A percentile compares a stretch with the other conserved stretches of the same genome.
Conservation (phyloP, 2,329 filamentous ascomycete genomes). For the Fusarium humuli region DNA sequence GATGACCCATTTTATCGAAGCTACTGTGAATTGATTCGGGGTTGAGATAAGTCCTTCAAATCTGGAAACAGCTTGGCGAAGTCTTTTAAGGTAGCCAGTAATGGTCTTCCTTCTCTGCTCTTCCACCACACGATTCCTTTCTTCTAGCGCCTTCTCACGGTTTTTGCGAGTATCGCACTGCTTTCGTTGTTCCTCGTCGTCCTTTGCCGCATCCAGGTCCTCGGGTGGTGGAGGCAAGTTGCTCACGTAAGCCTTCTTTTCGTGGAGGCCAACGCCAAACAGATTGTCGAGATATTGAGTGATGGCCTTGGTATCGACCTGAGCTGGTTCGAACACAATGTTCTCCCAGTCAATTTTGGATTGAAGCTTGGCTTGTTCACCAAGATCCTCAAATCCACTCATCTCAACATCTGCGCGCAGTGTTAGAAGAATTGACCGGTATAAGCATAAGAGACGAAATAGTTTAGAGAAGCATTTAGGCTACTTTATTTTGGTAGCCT, state of each 20-base stretch:
- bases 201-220: too few relatives aligned
- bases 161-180: too few relatives aligned
- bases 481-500: too few relatives aligned
- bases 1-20: conserved; percentile 55
- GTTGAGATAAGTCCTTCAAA: conserved; percentile 50
- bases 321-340: conserved; percentile 56
- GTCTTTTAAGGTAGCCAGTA: conserved; percentile 39
- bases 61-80: conserved; percentile 45
- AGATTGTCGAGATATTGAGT: conserved; percentile 55
- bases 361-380: conserved; percentile 56
- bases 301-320: conserved; percentile 54
- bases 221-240: too few relatives aligned
- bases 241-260: too few relatives aligned
- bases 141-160: too few relatives aligned
- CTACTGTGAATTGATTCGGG: conserved; percentile 51
- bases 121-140: too few relatives aligned
- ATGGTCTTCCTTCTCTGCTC: too few relatives aligned
- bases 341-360: conserved; percentile 56
- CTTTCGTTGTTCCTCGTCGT: too few relatives aligned
- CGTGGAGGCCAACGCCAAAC: conserved; percentile 50
- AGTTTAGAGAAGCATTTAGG: too few relatives aligned
- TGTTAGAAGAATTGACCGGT: too few relatives aligned
- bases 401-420: conserved; percentile 40
- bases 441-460: too few relatives aligned
- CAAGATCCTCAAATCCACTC: conserved; percentile 56